A percentile compares a stretch with the other conserved stretches of the same genome.
Evolutionary conservation across 2,329 filamentous ascomycete species (phyloP).

Genomic region (Pyricularia sp.): DNA sequence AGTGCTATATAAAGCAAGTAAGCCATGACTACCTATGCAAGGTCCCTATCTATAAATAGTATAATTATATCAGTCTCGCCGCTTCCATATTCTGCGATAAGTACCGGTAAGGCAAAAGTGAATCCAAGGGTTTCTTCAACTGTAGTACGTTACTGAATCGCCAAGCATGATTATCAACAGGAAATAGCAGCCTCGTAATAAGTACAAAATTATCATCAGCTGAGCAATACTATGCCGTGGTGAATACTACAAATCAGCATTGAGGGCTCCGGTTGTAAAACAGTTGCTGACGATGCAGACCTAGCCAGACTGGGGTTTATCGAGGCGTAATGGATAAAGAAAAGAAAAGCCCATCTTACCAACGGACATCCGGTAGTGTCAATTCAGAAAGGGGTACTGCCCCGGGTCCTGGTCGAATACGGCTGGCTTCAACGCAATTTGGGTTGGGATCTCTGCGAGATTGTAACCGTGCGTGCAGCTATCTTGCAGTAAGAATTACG

Average conservation of each 20-base stretch:
- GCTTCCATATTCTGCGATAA: background rate
- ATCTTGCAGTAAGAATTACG: background rate
- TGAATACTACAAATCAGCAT: background rate
- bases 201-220: background rate
- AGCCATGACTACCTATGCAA: too few relatives aligned
- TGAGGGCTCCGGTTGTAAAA: background rate
- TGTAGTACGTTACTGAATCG: background rate
- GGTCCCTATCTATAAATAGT: background rate
- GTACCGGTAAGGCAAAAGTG: background rate
- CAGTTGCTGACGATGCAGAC: background rate
- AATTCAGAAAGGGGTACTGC: background rate
- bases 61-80: background rate
- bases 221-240: background rate
- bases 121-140: background rate
- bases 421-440: background rate
- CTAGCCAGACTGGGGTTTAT: background rate
- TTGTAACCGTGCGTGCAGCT: background rate
- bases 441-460: background rate
- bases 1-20: too few relatives aligned
- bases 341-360: background rate
- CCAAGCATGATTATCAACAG: background rate
- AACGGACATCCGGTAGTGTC: background rate
- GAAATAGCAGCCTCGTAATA: background rate
- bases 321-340: background rate
- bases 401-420: background rate